A percentile compares a stretch with the other conserved stretches of the same genome.
These are phyloP conservation scores for Coelastrella sp. DNA, from an alignment of 139 green algal species.

Conservation along the genomic window DNA sequence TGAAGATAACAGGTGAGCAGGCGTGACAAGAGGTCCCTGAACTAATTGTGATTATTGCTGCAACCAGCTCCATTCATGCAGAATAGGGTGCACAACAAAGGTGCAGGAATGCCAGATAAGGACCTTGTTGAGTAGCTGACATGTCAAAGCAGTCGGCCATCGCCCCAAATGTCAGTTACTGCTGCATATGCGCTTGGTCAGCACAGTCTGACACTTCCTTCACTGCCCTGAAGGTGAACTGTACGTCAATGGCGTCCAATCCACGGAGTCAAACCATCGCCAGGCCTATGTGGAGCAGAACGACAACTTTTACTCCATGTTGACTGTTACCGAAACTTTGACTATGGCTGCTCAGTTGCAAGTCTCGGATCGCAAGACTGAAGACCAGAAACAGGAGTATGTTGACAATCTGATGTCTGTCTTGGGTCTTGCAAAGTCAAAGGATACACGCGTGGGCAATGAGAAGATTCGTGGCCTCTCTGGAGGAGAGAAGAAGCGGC, in stretches of 20 bases:
- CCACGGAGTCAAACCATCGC: constrained; percentile 41
- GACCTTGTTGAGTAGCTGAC: no score
- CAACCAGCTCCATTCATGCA: no score
- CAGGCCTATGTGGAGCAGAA: constrained; percentile 93
- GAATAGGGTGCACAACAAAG: no score
- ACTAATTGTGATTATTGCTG: no score
- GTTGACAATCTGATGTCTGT: constrained; percentile 78
- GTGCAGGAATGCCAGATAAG: no score
- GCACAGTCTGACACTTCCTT: background rate
- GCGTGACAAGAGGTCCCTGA: no score
- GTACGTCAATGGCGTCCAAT: constrained; percentile 25
- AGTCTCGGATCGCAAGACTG: constrained; percentile 49
- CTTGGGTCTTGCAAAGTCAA: constrained; percentile 77
- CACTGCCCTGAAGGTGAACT: constrained; percentile 3
- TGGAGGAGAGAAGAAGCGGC: constrained; percentile 88
- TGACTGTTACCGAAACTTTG: constrained; percentile 82
- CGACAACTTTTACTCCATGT: constrained; percentile 93
- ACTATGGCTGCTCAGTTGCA: constrained; percentile 81
- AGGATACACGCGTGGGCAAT: constrained; percentile 77
- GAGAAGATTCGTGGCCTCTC: constrained; percentile 78
- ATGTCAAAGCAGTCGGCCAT: no score
- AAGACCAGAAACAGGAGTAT: constrained; percentile 50
- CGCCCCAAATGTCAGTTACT: no score
- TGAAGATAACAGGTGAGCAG: constrained; percentile 31
- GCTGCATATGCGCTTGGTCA: no score